Conservation (phyloP, 2,329 filamentous ascomycete genomes). For the Alternaria arborescens region DNA sequence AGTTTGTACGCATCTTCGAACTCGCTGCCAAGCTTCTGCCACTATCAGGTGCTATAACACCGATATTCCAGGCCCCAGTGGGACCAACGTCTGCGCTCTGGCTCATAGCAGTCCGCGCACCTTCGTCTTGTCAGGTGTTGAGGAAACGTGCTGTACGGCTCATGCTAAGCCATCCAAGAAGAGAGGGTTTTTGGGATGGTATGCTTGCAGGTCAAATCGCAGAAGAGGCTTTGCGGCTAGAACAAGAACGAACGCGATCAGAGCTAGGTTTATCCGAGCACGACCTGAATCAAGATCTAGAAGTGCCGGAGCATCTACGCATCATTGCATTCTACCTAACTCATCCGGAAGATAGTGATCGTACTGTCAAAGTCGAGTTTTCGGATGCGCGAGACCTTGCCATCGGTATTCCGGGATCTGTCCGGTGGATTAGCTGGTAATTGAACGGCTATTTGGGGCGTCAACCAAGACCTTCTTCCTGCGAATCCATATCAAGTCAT, state of each 20-base stretch:
- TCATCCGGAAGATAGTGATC: conserved; percentile 26
- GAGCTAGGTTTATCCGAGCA: conserved; percentile 11
- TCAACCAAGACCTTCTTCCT: neutral
- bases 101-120: conserved; percentile 34
- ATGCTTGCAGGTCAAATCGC: conserved; percentile 64
- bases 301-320: conserved; percentile 33
- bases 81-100: conserved; percentile 39
- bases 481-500: neutral
- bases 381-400: conserved; percentile 28
- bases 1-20: conserved; percentile 28
- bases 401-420: conserved; percentile 22
- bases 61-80: conserved; percentile 38
- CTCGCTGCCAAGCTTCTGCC: conserved; percentile 22
- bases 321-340: conserved; percentile 30
- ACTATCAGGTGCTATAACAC: conserved; percentile 17
- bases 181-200: conserved; percentile 65
- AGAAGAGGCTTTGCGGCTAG: conserved; percentile 33
- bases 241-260: conserved; percentile 34
- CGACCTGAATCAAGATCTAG: conserved; percentile 15
- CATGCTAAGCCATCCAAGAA: conserved; percentile 38
- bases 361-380: conserved; percentile 30
- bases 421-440: conserved; percentile 21
- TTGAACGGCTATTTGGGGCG: neutral
- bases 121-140: conserved; percentile 26
- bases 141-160: conserved; percentile 38